Percentiles rank a stretch among this genome's conserved stretches.
phyloP scores from a whole-genome alignment of 2,329 filamentous ascomycete species.

The Hypoxylon sp. region DNA sequence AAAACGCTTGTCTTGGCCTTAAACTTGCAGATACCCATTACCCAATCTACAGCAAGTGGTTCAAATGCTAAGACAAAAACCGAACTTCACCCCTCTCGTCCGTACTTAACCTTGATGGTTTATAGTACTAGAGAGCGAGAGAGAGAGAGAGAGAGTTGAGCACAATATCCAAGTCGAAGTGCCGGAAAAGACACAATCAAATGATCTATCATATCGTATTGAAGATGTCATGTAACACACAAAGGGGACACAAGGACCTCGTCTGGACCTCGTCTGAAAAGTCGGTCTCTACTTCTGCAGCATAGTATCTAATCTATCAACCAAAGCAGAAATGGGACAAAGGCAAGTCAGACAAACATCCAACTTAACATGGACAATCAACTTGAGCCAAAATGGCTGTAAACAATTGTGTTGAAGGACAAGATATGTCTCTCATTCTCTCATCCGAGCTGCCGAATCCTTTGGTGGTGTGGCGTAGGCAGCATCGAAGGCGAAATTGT shows the following conservation, averaged over 20 bases:
- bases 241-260: constrained; percentile 12
- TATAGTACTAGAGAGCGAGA: not conserved
- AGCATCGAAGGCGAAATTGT: constrained; percentile 25
- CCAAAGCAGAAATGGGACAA: constrained; percentile 7
- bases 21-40: no score
- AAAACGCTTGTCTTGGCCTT: no score
- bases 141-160: constrained; percentile 3
- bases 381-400: not conserved
- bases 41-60: no score
- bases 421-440: constrained; percentile 5
- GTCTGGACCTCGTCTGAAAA: constrained; percentile 8
- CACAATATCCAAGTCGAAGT: constrained; percentile 9
- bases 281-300: constrained; percentile 7
- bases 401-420: constrained; percentile 6
- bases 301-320: constrained; percentile 6
- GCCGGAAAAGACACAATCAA: constrained; percentile 18
- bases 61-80: constrained; percentile 8
- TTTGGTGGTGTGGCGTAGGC: constrained; percentile 17
- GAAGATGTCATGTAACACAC: constrained; percentile 26
- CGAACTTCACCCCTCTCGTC: constrained; percentile 9
- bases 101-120: no score
- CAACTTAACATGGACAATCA: constrained; percentile 1
- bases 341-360: constrained; percentile 5
- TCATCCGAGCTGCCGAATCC: constrained; percentile 3
- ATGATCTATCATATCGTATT: constrained; percentile 37